These are phyloP conservation scores for Kwoniella shivajii DNA, from an alignment of 1,284 basidiomycete genomes.

Conservation along the genomic window DNA sequence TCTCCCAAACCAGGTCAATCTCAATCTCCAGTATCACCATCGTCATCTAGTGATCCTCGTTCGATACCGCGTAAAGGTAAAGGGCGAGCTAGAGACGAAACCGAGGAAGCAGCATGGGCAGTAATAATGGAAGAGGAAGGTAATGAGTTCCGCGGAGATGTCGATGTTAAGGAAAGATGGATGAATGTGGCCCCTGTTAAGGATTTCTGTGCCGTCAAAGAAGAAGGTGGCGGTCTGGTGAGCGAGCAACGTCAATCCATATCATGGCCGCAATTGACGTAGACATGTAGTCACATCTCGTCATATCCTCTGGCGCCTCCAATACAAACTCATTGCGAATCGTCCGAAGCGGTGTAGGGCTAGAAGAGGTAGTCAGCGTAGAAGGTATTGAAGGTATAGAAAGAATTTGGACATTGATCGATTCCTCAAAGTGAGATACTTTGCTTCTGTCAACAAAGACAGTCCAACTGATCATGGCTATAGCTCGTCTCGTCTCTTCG, in stretches of 20 bases:
- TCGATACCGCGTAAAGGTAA: constrained; percentile 51
- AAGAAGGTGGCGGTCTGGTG: constrained; percentile 74
- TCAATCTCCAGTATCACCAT: constrained; percentile 9
- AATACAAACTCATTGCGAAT: constrained; percentile 79
- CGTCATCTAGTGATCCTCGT: constrained; percentile 41
- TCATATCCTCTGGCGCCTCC: constrained; percentile 84
- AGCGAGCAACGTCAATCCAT: constrained; percentile 23
- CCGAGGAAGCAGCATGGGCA: constrained; percentile 57
- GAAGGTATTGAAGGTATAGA: constrained; percentile 65
- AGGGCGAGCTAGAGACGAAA: constrained; percentile 33
- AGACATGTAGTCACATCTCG: constrained; percentile 66
- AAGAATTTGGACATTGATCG: constrained; percentile 66
- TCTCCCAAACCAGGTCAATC: constrained; percentile 37
- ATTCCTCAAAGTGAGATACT: constrained; percentile 12
- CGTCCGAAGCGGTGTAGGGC: constrained; percentile 82
- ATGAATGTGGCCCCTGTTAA: constrained; percentile 85
- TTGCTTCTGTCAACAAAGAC: not conserved
- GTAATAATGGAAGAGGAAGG: constrained; percentile 35
- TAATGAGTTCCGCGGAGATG: constrained; percentile 28
- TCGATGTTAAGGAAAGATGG: constrained; percentile 66
- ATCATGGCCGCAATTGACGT: not conserved
- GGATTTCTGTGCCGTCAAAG: constrained; percentile 77
- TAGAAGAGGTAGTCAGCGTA: constrained; percentile 67
- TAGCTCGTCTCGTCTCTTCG: constrained; percentile 21
- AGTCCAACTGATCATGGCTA: not conserved